These are phyloP conservation scores for Sphagnum tenellum DNA, from an alignment of 225 moss, liverwort and hornwort genomes.

Conservation along the genomic window DNA sequence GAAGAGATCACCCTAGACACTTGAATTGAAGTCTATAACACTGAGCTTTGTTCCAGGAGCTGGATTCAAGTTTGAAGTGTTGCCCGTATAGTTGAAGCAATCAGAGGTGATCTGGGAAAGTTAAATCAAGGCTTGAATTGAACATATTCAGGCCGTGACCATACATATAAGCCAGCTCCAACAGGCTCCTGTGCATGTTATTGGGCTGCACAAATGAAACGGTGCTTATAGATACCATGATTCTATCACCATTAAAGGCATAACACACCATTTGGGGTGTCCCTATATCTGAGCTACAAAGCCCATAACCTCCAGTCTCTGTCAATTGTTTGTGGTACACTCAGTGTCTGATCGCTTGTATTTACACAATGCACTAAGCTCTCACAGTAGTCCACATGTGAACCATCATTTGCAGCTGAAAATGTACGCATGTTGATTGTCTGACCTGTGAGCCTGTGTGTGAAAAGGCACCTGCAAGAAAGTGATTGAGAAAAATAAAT, in stretches of 20 bases:
- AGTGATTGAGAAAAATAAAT: no score
- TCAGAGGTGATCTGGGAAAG: slow-evolving; percentile 22
- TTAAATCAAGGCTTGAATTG: slow-evolving; percentile 15
- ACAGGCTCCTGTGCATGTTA: slow-evolving; percentile 16
- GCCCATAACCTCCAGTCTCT: slow-evolving; percentile 29
- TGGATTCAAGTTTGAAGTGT: slow-evolving; percentile 8
- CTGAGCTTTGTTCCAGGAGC: slow-evolving; percentile 24
- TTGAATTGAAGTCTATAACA: slow-evolving; percentile 27
- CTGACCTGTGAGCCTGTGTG: slow-evolving; percentile 10
- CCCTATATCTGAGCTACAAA: slow-evolving; percentile 24
- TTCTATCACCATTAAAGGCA: slow-evolving; percentile 17
- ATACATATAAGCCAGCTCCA: slow-evolving; percentile 32
- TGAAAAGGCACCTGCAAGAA: slow-evolving; percentile 30
- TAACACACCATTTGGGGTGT: slow-evolving; percentile 15
- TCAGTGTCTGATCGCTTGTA: slow-evolving; percentile 29
- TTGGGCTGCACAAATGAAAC: slow-evolving; percentile 30
- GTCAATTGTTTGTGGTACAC: slow-evolving; percentile 31
- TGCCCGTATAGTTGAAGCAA: slow-evolving; percentile 26
- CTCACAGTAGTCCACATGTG: slow-evolving; percentile 18
- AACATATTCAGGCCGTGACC: slow-evolving; percentile 10
- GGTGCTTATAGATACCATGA: slow-evolving; percentile 32
- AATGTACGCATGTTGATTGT: slow-evolving; percentile 19
- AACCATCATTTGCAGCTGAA: slow-evolving; percentile 18
- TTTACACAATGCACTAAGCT: slow-evolving; percentile 24
- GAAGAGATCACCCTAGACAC: slow-evolving; percentile 24